Evolutionary conservation across 805 yeast genomes (phyloP).

Genomic region (Yamadazyma ubonensis): DNA sequence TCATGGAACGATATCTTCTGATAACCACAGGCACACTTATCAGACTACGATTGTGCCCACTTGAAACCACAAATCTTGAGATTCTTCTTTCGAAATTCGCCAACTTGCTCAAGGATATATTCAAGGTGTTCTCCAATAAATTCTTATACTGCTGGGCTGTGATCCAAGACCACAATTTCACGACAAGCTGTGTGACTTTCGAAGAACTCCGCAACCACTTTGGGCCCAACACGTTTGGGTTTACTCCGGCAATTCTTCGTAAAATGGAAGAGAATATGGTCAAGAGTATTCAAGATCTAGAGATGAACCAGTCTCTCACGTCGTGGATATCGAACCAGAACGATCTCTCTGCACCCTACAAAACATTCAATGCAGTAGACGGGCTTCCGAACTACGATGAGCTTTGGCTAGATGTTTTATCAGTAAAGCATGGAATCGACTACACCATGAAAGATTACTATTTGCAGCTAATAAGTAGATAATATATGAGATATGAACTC

Average conservation of each 20-base stretch:
- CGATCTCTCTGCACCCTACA: not conserved
- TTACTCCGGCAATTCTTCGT: not conserved
- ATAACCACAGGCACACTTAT: not conserved
- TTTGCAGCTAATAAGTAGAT: not conserved
- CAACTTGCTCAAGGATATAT: not conserved
- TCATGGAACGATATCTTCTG: conserved; percentile 3
- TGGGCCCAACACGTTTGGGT: conserved; percentile 1
- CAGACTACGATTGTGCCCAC: not conserved
- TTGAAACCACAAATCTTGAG: conserved; percentile 1
- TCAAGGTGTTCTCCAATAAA: not conserved
- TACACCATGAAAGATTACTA: conserved; percentile 2
- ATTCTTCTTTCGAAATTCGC: conserved; percentile 1
- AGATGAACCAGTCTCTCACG: not conserved
- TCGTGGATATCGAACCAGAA: not conserved
- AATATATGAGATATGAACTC: not conserved
- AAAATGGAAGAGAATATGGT: not conserved
- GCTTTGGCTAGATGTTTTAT: conserved; percentile 1
- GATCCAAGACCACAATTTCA: not conserved
- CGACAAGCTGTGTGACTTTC: not conserved
- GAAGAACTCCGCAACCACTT: not conserved
- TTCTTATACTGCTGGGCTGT: conserved; percentile 1
- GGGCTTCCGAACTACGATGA: not conserved
- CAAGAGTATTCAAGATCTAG: not conserved
- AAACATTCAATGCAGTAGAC: not conserved
- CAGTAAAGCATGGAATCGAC: not conserved